Base-by-base conservation (phyloP, 495 filamentous ascomycete species). In the Penicillium simplicissimum region DNA sequence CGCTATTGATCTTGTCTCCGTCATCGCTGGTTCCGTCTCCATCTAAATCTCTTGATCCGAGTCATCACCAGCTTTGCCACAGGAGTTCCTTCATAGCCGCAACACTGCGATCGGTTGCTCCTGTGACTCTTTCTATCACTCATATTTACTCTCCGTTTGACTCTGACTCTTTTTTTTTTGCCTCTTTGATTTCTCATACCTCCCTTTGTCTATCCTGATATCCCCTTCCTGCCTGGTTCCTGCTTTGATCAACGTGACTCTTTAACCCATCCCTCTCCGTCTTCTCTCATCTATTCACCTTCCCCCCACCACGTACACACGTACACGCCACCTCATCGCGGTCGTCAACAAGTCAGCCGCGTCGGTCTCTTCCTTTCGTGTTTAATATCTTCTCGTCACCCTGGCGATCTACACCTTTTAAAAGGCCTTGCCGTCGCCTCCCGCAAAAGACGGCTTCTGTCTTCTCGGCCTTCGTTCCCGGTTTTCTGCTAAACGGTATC, bases 371-470 rank as follows among this genome's bases (percentile, higher is more conserved):
- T 31, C 59, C 42, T 57, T 47, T 37, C 37, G 55, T 59, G n/a
- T 38, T 61, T 19, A 42, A 58, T 36, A 14, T 42, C 42, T 48
- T 36, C 34, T 55, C 63, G 58, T 69, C 61, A 74, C 66, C 59
- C 74, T 77, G 77, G 77, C 73, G 70, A 71, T 65, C 58, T 51
- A 61, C 57, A 58, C 61, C 58, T 67, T 57, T 57, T 73, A 79
- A 57, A 55, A 77, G 71, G 77, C 77, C 74, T 72, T 68, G 74
- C 78, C 78, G 78, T 81, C 77, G 77, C 78, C 78, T 81, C 62
- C 61, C 60, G 66, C 64, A 54, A 58, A 76, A 79, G 77, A 81
- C 77, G 77, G 77, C 72, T 70, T 62, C 62, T 76, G 72, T 77
- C 72, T 74, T 69, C 68, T 75, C 72, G 73, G 76, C 70, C 72